These are phyloP conservation scores for Dalbergia oliveri DNA, from an alignment of 306 rosid species.

Conservation along the genomic window DNA sequence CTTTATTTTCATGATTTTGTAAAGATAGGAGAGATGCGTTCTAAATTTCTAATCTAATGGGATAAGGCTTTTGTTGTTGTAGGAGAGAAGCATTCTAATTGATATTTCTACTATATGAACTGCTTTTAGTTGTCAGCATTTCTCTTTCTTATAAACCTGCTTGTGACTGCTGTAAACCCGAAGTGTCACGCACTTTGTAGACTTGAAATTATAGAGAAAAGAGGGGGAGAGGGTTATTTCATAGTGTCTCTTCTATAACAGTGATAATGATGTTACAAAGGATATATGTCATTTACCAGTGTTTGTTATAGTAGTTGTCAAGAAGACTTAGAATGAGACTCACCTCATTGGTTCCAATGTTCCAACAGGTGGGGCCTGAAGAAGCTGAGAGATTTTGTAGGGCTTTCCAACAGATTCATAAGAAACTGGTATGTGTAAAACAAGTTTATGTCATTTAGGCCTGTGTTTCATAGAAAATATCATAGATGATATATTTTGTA, in stretches of 20 bases:
- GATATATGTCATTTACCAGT: conserved; percentile 37
- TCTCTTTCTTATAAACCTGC: not conserved
- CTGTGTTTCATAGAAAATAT: conserved; percentile 4
- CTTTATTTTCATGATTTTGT: conserved; percentile 21
- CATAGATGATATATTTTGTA: conserved; percentile 1
- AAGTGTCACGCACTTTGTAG: not conserved
- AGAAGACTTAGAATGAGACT: conserved; percentile 27
- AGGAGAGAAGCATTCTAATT: conserved; percentile 17
- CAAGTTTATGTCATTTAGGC: conserved; percentile 16
- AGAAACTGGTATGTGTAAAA: conserved; percentile 66
- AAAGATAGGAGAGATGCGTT: not conserved
- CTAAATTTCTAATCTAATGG: not conserved
- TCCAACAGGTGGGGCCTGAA: conserved; percentile 66
- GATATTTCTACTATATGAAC: not conserved
- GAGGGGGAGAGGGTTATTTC: not conserved
- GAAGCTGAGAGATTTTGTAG: conserved; percentile 83
- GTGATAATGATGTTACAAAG: not conserved
- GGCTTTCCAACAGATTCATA: conserved; percentile 72
- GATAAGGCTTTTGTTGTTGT: conserved; percentile 15
- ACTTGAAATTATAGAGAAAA: conserved; percentile 10
- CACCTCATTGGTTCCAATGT: conserved; percentile 41
- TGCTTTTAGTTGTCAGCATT: not conserved
- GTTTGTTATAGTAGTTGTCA: conserved; percentile 3
- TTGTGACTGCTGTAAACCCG: conserved; percentile 16
- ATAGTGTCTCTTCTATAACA: conserved; percentile 12